Percentiles rank a stretch among this genome's conserved stretches.
Conservation (phyloP, 768 basidiomycete genomes). For the Suillus subaureus region DNA sequence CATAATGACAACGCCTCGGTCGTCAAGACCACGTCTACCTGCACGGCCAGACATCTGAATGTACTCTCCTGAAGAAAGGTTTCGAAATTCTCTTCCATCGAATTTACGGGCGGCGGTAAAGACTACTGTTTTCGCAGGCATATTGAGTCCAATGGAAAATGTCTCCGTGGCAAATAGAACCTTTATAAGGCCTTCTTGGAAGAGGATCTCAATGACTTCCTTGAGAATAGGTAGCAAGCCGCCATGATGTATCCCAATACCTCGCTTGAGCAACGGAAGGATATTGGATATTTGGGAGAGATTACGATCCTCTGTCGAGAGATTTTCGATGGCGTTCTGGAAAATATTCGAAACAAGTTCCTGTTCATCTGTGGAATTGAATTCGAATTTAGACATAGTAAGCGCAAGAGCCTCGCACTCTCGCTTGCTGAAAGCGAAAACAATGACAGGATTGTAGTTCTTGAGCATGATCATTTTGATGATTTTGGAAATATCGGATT, state of each 20-base stretch:
- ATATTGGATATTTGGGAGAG: slow-evolving; percentile 94
- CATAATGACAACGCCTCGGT: slow-evolving; percentile 99
- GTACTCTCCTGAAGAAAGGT: slow-evolving; percentile 93
- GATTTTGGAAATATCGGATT: slow-evolving; percentile 95
- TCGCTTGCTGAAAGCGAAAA: slow-evolving; percentile 97
- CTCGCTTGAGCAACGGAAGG: slow-evolving; percentile 89
- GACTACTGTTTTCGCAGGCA: slow-evolving; percentile 99
- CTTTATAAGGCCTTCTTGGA: slow-evolving; percentile 98
- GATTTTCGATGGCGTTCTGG: slow-evolving; percentile 89
- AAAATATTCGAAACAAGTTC: slow-evolving; percentile 87
- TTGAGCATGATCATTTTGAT: slow-evolving; percentile 98
- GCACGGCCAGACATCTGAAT: slow-evolving; percentile 99
- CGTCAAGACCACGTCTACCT: slow-evolving; percentile 94
- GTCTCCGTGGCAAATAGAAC: slow-evolving; percentile 99
- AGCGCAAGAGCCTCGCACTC: slow-evolving; percentile 95
- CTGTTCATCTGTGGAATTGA: slow-evolving; percentile 92
- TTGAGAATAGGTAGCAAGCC: slow-evolving; percentile 96
- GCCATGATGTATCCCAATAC: slow-evolving; percentile 98
- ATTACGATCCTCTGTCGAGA: slow-evolving; percentile 83
- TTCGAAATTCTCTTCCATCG: slow-evolving; percentile 93
- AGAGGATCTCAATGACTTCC: slow-evolving; percentile 98
- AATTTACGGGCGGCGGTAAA: slow-evolving; percentile 96
- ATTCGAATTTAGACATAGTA: slow-evolving; percentile 92
- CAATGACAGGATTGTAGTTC: slow-evolving; percentile 97
- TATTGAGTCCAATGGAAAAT: slow-evolving; percentile 96